These are phyloP conservation scores for Citrus inodora DNA, from an alignment of 345 rosid genomes.

Conservation along the genomic window DNA sequence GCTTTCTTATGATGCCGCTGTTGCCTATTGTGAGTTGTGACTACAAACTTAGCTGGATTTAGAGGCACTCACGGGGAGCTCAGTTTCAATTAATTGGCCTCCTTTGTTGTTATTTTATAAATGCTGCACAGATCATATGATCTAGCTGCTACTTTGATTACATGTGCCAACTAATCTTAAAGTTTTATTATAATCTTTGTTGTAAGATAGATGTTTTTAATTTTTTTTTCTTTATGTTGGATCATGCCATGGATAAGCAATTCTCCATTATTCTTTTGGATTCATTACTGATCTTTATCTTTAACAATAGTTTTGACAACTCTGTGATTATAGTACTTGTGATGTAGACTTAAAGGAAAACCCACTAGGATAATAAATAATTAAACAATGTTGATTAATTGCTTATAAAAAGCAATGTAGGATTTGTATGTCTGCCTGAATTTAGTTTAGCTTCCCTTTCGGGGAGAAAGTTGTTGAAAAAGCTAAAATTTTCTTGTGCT, in stretches of 20 bases:
- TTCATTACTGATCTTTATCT: not conserved
- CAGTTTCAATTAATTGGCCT: constrained; percentile 20
- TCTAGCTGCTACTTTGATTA: constrained; percentile 7
- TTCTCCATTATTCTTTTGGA: constrained; percentile 6
- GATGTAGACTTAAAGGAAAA: constrained; percentile 23
- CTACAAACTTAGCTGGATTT: constrained; percentile 12
- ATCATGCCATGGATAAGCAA: not conserved
- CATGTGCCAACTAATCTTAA: constrained; percentile 28
- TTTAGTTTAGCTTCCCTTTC: constrained; percentile 6
- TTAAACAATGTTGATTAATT: not conserved
- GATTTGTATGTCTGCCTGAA: constrained; percentile 17
- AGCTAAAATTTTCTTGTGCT: constrained; percentile 40
- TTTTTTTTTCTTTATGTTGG: not conserved
- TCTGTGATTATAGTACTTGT: not conserved
- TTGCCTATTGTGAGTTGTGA: not conserved
- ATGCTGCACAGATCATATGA: constrained; percentile 17
- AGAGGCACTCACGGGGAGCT: constrained; percentile 14
- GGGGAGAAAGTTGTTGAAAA: constrained; percentile 16
- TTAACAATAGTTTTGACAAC: not conserved
- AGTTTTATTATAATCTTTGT: not conserved
- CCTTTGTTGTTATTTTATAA: constrained; percentile 11
- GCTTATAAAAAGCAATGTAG: not conserved
- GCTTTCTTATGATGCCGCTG: not conserved
- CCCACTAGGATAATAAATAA: constrained; percentile 12
- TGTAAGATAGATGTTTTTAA: not conserved